Evolutionary conservation across 345 rosid genomes (phyloP), one percentile per base, ranked within the genome.

Genomic region (Brassica carinata): DNA sequence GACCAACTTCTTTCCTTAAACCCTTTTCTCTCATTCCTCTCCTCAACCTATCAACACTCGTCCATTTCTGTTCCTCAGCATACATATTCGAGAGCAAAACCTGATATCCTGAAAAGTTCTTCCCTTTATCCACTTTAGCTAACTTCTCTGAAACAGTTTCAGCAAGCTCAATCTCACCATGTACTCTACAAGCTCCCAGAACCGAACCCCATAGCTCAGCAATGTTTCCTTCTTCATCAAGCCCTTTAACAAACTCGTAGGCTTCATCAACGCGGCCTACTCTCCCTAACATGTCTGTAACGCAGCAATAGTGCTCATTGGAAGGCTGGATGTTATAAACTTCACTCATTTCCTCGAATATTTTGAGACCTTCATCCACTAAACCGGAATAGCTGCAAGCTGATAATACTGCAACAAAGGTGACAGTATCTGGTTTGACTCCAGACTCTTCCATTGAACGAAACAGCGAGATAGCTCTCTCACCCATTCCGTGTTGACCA

Each of bases 11-110:
- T 87, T 94, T 92, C 73, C 64, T 84, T 83, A 89, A 76, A 72
- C 96, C 97, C 83, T 84, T 90, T 76, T 82, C 93, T 75, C 87
- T 86, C 95, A 91, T 88, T 73, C 77, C 88, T 82, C 87, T 92
- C 81, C 98, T 91, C 79, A 94, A 82, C 83, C 61, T 86, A 77
- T 88, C 87, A 73, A 91, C 95, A 55, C 59, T 88, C 63, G 18
- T 82, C 98, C 98, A 92, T 19, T 86, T 87, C 71, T 87, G 90
- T 81, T 92, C 97, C 73, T 88, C 91, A 0, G 97, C 97, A 74
- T 89, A 90, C 73, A 90, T 89, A 72, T 94, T 94, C 71, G 98
- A 94, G 33, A 94, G 94, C 87, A 94, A 76, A 79, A 94, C 97
- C 48, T 82, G 89, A 85, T 90, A 92, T 33, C 98, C 97, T 5